Conservation (phyloP, 768 basidiomycete genomes). For the Boletus bicolor region DNA sequence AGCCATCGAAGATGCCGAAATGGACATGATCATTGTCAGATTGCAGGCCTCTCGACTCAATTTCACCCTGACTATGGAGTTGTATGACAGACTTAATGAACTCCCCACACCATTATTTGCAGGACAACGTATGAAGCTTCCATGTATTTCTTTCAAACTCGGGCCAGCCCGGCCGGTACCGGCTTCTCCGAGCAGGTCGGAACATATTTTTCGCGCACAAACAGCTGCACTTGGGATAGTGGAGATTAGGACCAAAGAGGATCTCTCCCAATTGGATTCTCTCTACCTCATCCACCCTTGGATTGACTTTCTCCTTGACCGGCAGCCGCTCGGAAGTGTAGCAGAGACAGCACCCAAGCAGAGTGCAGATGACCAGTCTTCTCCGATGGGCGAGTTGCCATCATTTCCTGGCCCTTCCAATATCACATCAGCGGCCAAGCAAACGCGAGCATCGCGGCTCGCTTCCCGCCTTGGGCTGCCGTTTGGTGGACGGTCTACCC, state of each 20-base stretch:
- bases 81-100: slow-evolving; percentile 1
- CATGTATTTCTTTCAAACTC: too few species aligned
- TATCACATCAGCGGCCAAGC: too few species aligned
- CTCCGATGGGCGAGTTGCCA: not conserved
- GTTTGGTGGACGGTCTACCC: not conserved
- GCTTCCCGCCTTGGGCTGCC: not conserved
- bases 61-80: not conserved
- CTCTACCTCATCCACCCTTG: slow-evolving; percentile 10
- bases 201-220: not conserved
- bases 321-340: not conserved
- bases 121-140: too few species aligned
- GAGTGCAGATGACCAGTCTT: not conserved
- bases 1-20: not conserved
- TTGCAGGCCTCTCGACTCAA: not conserved
- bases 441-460: not conserved
- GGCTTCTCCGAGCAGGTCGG: too few species aligned
- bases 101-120: too few species aligned
- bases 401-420: not conserved
- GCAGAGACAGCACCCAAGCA: not conserved
- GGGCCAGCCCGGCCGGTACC: too few species aligned
- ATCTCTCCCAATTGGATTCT: not conserved
- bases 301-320: slow-evolving; percentile 9
- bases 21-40: not conserved
- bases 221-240: not conserved
- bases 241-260: slow-evolving; percentile 5